Evolutionary conservation across 2,329 filamentous ascomycete genomes (phyloP).

Genomic region (Gyromitra esculenta): DNA sequence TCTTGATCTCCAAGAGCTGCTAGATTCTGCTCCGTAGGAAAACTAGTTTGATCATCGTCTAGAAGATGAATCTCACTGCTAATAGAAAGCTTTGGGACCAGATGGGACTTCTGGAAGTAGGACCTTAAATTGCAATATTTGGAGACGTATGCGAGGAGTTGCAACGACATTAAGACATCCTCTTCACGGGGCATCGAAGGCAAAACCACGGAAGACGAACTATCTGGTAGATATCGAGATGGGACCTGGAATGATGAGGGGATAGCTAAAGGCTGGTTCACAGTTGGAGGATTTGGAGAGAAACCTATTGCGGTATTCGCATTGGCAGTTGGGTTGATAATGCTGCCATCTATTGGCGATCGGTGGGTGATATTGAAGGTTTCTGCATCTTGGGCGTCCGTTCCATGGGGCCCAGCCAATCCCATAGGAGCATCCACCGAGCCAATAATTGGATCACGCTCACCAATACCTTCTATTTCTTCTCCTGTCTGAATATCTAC

Average conservation of each 20-base stretch:
- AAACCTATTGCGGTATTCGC: slow-evolving; percentile 75
- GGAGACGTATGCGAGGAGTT: slow-evolving; percentile 94
- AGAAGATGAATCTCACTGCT: slow-evolving; percentile 82
- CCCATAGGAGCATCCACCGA: slow-evolving; percentile 75
- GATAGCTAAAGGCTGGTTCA: slow-evolving; percentile 65
- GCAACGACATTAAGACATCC: slow-evolving; percentile 96
- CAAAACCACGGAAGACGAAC: slow-evolving; percentile 76
- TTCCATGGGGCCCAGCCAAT: slow-evolving; percentile 78
- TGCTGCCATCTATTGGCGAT: slow-evolving; percentile 82
- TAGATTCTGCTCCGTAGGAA: slow-evolving; percentile 59
- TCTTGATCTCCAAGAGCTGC: slow-evolving; percentile 72
- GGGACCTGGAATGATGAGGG: slow-evolving; percentile 71
- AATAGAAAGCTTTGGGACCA: slow-evolving; percentile 91
- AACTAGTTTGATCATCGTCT: slow-evolving; percentile 70
- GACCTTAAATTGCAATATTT: slow-evolving; percentile 97
- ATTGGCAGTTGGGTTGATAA: slow-evolving; percentile 76
- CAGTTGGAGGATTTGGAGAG: slow-evolving; percentile 71
- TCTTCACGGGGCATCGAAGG: slow-evolving; percentile 96
- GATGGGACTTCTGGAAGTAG: slow-evolving; percentile 94
- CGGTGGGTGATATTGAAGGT: slow-evolving; percentile 95
- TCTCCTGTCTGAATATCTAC: slow-evolving; percentile 77
- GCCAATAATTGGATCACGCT: slow-evolving; percentile 80
- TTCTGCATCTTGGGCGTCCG: slow-evolving; percentile 84
- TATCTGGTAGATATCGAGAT: slow-evolving; percentile 81
- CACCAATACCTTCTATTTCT: slow-evolving; percentile 68